phyloP scores from a whole-genome alignment of 306 rosid genomes.

The Fragaria ananassa region DNA sequence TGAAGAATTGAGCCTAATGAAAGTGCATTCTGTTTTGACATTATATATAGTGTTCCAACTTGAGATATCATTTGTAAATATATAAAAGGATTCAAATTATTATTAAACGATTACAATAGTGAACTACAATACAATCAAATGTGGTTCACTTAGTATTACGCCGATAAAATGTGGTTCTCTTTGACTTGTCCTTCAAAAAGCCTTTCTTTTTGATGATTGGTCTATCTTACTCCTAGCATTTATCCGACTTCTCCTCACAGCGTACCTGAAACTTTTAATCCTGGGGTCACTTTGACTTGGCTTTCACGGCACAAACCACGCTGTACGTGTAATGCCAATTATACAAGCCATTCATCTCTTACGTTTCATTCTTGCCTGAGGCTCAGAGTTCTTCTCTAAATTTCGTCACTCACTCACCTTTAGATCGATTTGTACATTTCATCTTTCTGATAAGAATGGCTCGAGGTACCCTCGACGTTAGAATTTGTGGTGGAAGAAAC shows the following conservation, averaged over 20 bases:
- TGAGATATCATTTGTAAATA: no score
- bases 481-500: neutral
- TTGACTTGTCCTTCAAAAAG: no score
- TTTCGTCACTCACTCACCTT: neutral
- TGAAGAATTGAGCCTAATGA: no score
- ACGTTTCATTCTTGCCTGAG: neutral
- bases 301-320: neutral
- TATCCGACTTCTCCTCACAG: neutral
- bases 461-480: conserved; percentile 12
- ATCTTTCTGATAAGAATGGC: neutral
- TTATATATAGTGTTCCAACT: no score
- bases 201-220: neutral
- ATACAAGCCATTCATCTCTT: neutral
- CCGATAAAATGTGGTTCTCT: no score
- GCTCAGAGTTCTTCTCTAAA: neutral
- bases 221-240: neutral
- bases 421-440: neutral
- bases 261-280: neutral
- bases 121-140: no score
- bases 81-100: no score
- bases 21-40: no score
- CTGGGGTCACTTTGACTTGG: neutral
- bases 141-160: no score
- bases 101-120: no score
- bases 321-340: neutral